These are phyloP conservation scores for Penicillium desertorum DNA, from an alignment of 495 filamentous ascomycete genomes.

Conservation along the genomic window DNA sequence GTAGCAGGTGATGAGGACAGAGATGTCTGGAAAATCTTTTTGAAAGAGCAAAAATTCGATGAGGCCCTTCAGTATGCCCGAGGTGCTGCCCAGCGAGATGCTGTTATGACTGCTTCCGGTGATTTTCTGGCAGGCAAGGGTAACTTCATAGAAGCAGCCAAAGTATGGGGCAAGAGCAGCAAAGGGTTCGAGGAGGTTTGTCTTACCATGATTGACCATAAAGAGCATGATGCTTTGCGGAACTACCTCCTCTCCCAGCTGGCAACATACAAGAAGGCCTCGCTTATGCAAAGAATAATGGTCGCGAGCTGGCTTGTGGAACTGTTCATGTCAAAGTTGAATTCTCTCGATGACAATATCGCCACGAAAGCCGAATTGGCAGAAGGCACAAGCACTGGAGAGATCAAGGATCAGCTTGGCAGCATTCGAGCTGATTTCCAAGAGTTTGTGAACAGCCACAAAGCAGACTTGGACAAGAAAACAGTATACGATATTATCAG, in stretches of 20 bases:
- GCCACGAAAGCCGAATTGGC: constrained; percentile 83
- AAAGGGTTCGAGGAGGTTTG: constrained; percentile 97
- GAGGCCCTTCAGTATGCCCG: constrained; percentile 79
- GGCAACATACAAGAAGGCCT: constrained; percentile 74
- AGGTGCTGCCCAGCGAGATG: constrained; percentile 73
- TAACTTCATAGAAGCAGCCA: constrained; percentile 78
- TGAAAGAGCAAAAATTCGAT: constrained; percentile 82
- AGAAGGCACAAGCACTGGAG: constrained; percentile 63
- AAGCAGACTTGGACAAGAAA: constrained; percentile 80
- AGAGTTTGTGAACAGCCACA: constrained; percentile 81
- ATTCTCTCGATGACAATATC: constrained; percentile 90
- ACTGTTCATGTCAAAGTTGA: constrained; percentile 95
- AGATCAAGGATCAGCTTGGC: constrained; percentile 71
- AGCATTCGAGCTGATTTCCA: constrained; percentile 75
- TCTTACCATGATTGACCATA: constrained; percentile 82
- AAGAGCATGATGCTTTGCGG: constrained; percentile 85
- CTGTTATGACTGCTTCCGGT: constrained; percentile 83
- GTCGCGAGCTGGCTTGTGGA: constrained; percentile 94
- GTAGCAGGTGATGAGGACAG: constrained; percentile 85
- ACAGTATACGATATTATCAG: constrained; percentile 95
- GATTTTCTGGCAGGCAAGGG: constrained; percentile 81
- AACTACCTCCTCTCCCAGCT: constrained; percentile 89
- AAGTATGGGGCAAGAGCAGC: constrained; percentile 88
- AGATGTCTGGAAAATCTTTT: constrained; percentile 91
- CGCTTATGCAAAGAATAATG: constrained; percentile 91